Conservation (phyloP, 2,329 filamentous ascomycete genomes). For the Microascus cirrosus region DNA sequence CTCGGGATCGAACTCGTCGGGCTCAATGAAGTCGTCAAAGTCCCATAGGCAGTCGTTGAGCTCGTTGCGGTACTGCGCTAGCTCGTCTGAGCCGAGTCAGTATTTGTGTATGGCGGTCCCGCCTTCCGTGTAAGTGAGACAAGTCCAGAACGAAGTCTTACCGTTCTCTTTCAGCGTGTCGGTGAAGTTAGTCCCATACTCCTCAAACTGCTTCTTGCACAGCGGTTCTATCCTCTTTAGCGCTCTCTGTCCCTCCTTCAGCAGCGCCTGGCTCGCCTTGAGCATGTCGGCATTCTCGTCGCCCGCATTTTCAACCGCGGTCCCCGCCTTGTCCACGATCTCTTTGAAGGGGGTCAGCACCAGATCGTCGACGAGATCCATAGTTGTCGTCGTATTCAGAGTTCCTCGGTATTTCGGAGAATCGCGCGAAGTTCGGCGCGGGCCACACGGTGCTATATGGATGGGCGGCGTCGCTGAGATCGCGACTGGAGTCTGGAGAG, state of each 20-base stretch:
- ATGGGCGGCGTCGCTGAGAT: not conserved
- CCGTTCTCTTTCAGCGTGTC: slow-evolving; percentile 42
- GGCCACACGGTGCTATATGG: not conserved
- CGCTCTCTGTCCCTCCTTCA: slow-evolving; percentile 36
- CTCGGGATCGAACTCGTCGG: slow-evolving; percentile 35
- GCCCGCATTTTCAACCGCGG: slow-evolving; percentile 34
- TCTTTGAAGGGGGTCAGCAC: slow-evolving; percentile 40
- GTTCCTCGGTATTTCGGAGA: not conserved
- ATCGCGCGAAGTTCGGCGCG: not conserved
- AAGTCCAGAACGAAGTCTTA: slow-evolving; percentile 16
- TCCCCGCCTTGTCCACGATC: slow-evolving; percentile 37
- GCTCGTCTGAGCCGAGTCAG: slow-evolving; percentile 28
- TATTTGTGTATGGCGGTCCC: not conserved
- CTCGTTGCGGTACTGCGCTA: slow-evolving; percentile 33
- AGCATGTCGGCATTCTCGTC: slow-evolving; percentile 31
- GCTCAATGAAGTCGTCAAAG: slow-evolving; percentile 42
- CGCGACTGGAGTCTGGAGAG: not conserved
- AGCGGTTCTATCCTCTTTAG: slow-evolving; percentile 39
- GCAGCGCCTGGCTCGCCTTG: slow-evolving; percentile 33
- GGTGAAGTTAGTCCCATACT: slow-evolving; percentile 37
- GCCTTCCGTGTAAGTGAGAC: not conserved
- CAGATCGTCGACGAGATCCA: slow-evolving; percentile 30
- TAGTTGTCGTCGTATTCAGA: slow-evolving; percentile 9
- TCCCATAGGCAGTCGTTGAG: slow-evolving; percentile 42
- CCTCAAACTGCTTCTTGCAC: slow-evolving; percentile 33